These are phyloP conservation scores for Rheum nobile DNA, from an alignment of 148 eudicot genomes.

Conservation along the genomic window DNA sequence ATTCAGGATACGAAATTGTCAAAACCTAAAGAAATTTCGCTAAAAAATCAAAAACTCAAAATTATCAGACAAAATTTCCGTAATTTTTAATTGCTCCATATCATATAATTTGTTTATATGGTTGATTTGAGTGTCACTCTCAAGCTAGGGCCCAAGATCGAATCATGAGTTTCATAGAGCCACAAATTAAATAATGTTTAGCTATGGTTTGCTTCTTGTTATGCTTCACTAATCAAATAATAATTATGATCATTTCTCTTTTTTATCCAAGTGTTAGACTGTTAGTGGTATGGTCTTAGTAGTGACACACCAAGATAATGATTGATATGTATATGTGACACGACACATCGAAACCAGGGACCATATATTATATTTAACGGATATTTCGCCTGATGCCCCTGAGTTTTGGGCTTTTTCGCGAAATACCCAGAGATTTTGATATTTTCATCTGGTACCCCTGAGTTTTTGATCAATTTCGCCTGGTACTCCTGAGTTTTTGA, in stretches of 20 bases:
- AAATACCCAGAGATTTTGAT: too few relatives aligned
- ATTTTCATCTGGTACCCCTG: too few relatives aligned
- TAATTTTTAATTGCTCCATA: neutral
- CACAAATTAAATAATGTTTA: neutral
- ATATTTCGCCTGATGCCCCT: too few relatives aligned
- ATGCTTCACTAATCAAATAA: constrained; percentile 5
- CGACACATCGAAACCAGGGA: neutral
- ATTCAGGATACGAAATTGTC: too few relatives aligned
- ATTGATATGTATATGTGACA: neutral
- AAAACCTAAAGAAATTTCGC: too few relatives aligned
- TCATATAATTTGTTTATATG: neutral
- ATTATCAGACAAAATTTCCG: too few relatives aligned
- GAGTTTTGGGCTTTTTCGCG: too few relatives aligned
- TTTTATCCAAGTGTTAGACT: neutral
- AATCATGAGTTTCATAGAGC: neutral
- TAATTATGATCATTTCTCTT: neutral
- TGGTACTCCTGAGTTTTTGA: too few relatives aligned
- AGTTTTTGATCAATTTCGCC: too few relatives aligned
- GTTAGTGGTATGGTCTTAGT: neutral
- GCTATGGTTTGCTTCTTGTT: neutral
- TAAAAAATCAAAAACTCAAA: too few relatives aligned
- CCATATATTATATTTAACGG: neutral
- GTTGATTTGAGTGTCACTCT: neutral
- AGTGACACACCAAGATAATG: neutral
- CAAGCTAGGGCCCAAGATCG: neutral